These are phyloP conservation scores for Radiomyces spectabilis DNA, from an alignment of 192 early-diverging fungal genomes.

Conservation along the genomic window DNA sequence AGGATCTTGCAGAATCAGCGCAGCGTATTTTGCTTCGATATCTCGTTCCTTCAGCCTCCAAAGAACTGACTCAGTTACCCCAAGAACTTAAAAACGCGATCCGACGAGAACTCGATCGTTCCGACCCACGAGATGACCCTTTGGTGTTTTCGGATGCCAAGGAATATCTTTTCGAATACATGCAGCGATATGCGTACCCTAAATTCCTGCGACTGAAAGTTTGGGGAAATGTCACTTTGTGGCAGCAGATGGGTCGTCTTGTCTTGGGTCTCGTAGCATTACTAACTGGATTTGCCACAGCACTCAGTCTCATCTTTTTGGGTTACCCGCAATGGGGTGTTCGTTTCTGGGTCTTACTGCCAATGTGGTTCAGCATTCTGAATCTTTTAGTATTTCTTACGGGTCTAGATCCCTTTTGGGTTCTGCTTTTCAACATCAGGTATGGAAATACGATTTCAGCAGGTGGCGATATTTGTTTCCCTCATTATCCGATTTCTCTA, in stretches of 20 bases:
- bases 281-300: constrained; percentile 42
- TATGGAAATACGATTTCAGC: neutral
- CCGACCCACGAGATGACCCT: constrained; percentile 32
- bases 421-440: constrained; percentile 30
- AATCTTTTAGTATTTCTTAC: constrained; percentile 30
- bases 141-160: constrained; percentile 50
- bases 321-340: constrained; percentile 30
- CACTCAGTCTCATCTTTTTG: constrained; percentile 47
- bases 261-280: constrained; percentile 40
- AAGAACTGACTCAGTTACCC: constrained; percentile 39
- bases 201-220: constrained; percentile 44
- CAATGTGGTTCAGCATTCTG: constrained; percentile 30
- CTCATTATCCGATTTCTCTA: neutral
- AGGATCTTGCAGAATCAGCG: constrained; percentile 29
- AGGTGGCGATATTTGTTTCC: neutral
- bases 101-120: neutral
- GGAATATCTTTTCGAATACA: constrained; percentile 39
- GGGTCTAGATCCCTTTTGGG: constrained; percentile 35
- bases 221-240: constrained; percentile 46
- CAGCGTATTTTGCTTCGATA: constrained; percentile 46
- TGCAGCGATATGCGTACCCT: constrained; percentile 48
- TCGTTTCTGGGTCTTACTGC: constrained; percentile 47
- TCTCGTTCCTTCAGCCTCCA: constrained; percentile 37
- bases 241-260: constrained; percentile 36
- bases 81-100: neutral